Base-by-base conservation (phyloP, 805 yeast species). In the Myxozyma neotropica region DNA sequence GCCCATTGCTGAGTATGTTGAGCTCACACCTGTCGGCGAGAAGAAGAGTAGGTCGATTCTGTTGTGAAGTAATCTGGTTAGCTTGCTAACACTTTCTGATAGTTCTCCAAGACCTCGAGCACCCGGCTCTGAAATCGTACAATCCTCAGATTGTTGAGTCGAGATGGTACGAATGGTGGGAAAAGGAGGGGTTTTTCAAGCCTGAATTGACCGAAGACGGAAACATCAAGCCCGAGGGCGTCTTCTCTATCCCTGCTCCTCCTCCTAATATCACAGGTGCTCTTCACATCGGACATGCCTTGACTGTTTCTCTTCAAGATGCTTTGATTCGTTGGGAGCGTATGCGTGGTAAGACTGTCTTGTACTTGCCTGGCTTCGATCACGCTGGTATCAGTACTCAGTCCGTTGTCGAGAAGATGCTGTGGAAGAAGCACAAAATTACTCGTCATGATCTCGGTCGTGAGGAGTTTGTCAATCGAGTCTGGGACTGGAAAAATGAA, bases 231-330 rank as follows among this genome's bases (percentile, higher is more conserved):
- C 88, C 94, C 44, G 92, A 84, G 71, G 98, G 98, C 68, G 72
- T 80, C 19, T 94, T 93, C 76, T 81, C 87, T 64, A 89, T 94
- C 70, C 97, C 98, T 40, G 94, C 96, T n/a, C 99, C 99, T 40
- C 99, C 99, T 64, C 99, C 99, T 72, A 94, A 94, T 74, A 96
- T 94, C 66, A 94, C 99, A 49, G 99, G 99, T 77, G 97, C 98
- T 48, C 81, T 94, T 68, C 99, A 94, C 76, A 94, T 94, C 75
- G 99, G 99, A 69, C 99, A 94, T 75, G 99, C 98, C 29, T 82
- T 94, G 73, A 94, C 99, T 17, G 89, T 92, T 63, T 80, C 98
- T 36, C 88, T 94, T 71, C 99, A 94, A 79, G 99, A 94, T 75
- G 76, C 97, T 26, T 82, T 94, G 72, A 85, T 92, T 66, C 85